A percentile compares a stretch with the other conserved stretches of the same genome.
Evolutionary conservation across 176 grass and related monocot genomes (phyloP).

Genomic region (Echinochloa phyllopogon): DNA sequence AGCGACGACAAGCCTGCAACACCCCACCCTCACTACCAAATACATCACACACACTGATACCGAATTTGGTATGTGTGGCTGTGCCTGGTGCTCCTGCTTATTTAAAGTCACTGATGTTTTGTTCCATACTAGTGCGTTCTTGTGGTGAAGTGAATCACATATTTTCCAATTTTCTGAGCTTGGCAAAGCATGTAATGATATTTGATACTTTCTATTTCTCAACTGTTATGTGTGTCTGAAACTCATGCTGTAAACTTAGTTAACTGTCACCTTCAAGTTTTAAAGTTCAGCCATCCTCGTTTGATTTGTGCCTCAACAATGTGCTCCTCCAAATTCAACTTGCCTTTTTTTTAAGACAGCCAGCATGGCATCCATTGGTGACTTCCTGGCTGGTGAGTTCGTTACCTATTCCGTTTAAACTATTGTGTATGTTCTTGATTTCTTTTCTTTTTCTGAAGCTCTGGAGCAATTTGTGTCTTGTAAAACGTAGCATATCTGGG

Average conservation of each 20-base stretch:
- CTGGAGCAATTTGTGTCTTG: background rate
- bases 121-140: background rate
- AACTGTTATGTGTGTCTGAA: background rate
- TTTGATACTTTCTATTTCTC: background rate
- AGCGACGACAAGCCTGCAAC: background rate
- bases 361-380: background rate
- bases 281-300: background rate
- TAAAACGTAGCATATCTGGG: background rate
- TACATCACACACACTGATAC: background rate
- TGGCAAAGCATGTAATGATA: background rate
- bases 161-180: background rate
- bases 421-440: background rate
- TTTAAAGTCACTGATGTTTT: background rate
- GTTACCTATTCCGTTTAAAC: background rate
- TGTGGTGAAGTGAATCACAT: background rate
- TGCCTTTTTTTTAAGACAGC: background rate
- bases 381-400: background rate
- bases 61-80: background rate
- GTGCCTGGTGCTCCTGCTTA: background rate
- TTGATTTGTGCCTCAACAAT: background rate
- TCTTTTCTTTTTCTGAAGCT: background rate
- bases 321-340: background rate
- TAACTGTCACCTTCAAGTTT: background rate
- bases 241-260: background rate
- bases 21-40: background rate